phyloP scores from a whole-genome alignment of 495 filamentous ascomycete species.

The Alectoria sarmentosa region DNA sequence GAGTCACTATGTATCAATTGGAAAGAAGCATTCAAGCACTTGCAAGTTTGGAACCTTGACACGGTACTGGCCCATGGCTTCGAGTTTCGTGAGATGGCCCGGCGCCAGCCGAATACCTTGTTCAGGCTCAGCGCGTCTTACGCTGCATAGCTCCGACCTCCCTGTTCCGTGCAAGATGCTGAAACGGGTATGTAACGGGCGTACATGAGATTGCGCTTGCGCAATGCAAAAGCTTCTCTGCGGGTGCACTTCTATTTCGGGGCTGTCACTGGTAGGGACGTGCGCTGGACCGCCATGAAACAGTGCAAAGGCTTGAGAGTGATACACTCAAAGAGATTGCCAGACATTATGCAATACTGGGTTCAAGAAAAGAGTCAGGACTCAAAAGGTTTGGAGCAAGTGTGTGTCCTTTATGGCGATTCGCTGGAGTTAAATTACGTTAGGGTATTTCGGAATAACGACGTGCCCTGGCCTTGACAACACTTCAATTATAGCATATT shows the following conservation, averaged over 20 bases:
- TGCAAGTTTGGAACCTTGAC: not conserved
- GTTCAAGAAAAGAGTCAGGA: too few relatives aligned
- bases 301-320: not conserved
- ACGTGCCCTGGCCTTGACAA: not conserved
- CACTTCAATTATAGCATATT: too few relatives aligned
- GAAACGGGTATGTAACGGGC: conserved; percentile 6
- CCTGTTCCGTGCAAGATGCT: not conserved
- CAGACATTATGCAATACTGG: not conserved
- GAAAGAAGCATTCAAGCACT: not conserved
- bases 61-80: not conserved
- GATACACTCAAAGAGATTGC: not conserved
- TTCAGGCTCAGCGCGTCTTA: not conserved
- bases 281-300: not conserved
- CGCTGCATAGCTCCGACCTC: not conserved
- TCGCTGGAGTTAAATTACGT: not conserved
- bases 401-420: not conserved
- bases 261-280: not conserved
- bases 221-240: not conserved
- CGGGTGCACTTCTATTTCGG: not conserved
- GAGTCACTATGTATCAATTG: not conserved
- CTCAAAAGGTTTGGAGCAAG: not conserved
- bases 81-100: too few relatives aligned
- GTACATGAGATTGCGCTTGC: conserved; percentile 2
- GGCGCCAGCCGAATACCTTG: not conserved
- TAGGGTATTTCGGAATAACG: not conserved